Percentiles rank a stretch among this genome's conserved stretches.
Evolutionary conservation across 345 rosid genomes (phyloP).

Genomic region (Lagerstroemia speciosa): DNA sequence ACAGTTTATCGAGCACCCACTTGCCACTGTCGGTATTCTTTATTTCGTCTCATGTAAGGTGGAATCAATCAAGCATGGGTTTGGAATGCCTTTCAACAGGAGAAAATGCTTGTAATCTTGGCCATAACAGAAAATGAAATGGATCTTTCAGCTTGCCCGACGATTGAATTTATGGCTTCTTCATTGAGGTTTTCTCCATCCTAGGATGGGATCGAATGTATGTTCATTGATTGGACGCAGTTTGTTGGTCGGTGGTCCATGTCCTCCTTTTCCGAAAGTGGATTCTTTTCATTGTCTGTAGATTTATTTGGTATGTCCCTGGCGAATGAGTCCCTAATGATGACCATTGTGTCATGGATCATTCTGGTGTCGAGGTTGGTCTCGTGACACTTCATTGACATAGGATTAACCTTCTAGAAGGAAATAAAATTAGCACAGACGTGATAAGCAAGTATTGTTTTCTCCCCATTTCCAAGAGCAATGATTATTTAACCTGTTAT

Average conservation of each 20-base stretch:
- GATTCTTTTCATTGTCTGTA: too few relatives aligned
- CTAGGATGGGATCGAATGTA: neutral
- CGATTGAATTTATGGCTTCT: neutral
- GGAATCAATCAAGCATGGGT: neutral
- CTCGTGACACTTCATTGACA: neutral
- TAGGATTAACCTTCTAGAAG: too few relatives aligned
- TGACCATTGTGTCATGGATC: too few relatives aligned
- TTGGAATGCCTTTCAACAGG: neutral
- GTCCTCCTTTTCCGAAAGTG: too few relatives aligned
- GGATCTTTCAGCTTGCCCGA: neutral
- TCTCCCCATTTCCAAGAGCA: neutral
- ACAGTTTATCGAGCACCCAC: neutral
- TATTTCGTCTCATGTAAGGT: neutral
- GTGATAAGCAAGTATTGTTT: too few relatives aligned
- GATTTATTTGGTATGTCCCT: too few relatives aligned
- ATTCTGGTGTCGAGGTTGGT: too few relatives aligned
- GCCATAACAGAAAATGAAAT: too few relatives aligned
- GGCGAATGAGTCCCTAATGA: too few relatives aligned
- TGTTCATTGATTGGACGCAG: neutral
- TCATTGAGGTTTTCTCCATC: neutral
- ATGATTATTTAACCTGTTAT: neutral
- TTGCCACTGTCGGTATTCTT: neutral
- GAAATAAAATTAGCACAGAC: too few relatives aligned
- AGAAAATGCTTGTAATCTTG: neutral
- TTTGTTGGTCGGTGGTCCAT: too few relatives aligned